Conservation (phyloP, 176 grass and related monocot genomes). For the Bolboschoenus planiculmis region DNA sequence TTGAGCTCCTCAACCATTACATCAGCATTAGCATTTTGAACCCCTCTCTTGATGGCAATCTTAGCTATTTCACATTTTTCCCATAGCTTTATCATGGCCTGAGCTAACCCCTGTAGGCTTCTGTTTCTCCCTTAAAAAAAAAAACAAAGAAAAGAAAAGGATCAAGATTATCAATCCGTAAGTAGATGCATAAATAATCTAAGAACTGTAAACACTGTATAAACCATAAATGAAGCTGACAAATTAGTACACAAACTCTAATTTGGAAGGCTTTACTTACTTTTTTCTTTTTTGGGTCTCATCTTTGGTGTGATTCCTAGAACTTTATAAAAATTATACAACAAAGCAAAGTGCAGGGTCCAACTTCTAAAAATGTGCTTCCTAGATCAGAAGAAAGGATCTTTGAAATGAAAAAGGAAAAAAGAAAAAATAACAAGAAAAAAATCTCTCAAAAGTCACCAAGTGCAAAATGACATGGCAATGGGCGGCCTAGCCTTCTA, state of each 20-base stretch:
- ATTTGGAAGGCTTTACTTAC: background rate
- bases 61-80: slow-evolving; percentile 88
- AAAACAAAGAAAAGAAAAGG: background rate
- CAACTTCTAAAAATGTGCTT: too few species aligned
- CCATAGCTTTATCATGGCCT: slow-evolving; percentile 93
- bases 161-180: background rate
- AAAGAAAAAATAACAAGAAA: slow-evolving; percentile 11
- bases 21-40: slow-evolving; percentile 43
- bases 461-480: slow-evolving; percentile 82
- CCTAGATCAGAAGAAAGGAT: background rate
- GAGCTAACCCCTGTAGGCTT: slow-evolving; percentile 81
- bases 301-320: background rate
- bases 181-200: background rate
- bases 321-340: background rate
- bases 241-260: background rate
- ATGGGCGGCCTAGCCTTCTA: slow-evolving; percentile 44
- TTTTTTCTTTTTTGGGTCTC: background rate
- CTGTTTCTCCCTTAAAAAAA: slow-evolving; percentile 56
- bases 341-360: background rate
- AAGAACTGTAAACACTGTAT: background rate
- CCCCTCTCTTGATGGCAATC: slow-evolving; percentile 78
- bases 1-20: slow-evolving; percentile 70
- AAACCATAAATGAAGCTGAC: background rate
- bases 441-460: slow-evolving; percentile 35
- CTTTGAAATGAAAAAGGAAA: too few species aligned